Evolutionary conservation across 257 asterid species (phyloP).

Genomic region (Voacanga thouarsii): DNA sequence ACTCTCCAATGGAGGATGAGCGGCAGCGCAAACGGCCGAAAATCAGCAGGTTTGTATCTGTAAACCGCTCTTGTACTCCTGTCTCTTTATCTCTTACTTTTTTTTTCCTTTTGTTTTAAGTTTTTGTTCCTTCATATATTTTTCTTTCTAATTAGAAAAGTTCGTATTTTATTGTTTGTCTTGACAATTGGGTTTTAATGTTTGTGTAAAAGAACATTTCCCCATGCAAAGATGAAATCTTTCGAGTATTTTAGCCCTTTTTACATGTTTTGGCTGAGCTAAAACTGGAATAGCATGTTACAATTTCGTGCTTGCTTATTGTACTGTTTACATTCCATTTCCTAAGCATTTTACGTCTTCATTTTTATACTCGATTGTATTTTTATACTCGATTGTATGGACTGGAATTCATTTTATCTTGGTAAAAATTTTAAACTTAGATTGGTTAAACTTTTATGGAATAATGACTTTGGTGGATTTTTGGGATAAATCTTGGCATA

Average conservation of each 20-base stretch:
- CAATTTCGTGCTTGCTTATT: neutral
- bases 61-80: neutral
- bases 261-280: neutral
- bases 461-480: neutral
- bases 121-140: neutral
- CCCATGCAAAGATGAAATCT: neutral
- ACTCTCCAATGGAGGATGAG: neutral
- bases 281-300: neutral
- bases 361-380: too few species aligned
- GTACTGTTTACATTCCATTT: neutral
- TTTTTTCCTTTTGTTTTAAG: too few species aligned
- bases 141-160: neutral
- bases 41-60: conserved; percentile 2
- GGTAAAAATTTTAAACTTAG: neutral
- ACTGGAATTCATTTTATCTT: too few species aligned
- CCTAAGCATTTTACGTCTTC: too few species aligned
- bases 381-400: too few species aligned
- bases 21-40: conserved; percentile 2
- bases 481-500: neutral
- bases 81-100: neutral
- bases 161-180: neutral
- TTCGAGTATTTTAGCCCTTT: neutral
- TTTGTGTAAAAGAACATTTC: neutral
- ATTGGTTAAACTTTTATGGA: neutral
- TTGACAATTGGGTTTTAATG: neutral